These are phyloP conservation scores for Irpex sp. DNA, from an alignment of 1,284 basidiomycete genomes.

Conservation along the genomic window DNA sequence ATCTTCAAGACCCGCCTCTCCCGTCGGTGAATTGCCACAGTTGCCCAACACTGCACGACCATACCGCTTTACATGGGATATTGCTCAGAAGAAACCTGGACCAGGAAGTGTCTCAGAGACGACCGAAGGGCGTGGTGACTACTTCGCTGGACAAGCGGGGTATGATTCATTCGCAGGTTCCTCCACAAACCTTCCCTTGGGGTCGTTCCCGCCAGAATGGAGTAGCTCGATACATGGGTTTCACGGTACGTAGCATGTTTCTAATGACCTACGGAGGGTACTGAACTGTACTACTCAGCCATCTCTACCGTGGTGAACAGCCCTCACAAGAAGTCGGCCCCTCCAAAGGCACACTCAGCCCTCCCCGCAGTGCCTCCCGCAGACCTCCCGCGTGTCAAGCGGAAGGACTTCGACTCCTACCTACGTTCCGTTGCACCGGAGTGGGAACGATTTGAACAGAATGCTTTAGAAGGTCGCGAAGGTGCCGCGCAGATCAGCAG, in stretches of 20 bases:
- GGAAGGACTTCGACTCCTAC: constrained; percentile 86
- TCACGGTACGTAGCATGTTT: constrained; percentile 49
- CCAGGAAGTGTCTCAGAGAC: constrained; percentile 27
- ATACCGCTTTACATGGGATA: constrained; percentile 27
- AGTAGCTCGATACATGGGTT: constrained; percentile 77
- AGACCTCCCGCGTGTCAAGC: constrained; percentile 72
- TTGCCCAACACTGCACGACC: constrained; percentile 18
- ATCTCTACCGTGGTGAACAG: constrained; percentile 82
- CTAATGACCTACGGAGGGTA: not conserved
- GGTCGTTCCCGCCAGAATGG: constrained; percentile 51
- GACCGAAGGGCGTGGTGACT: constrained; percentile 35
- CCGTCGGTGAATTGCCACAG: constrained; percentile 19
- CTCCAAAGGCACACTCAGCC: constrained; percentile 79
- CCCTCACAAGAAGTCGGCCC: constrained; percentile 79
- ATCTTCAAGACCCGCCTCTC: constrained; percentile 18
- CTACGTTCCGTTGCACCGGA: constrained; percentile 70
- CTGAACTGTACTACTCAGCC: constrained; percentile 31
- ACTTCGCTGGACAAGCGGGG: constrained; percentile 41
- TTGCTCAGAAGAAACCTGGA: constrained; percentile 18
- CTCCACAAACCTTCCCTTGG: constrained; percentile 36
- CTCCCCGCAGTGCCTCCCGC: constrained; percentile 71
- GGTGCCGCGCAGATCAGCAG: constrained; percentile 39
- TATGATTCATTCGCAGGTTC: constrained; percentile 33
- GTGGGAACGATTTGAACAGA: constrained; percentile 70
- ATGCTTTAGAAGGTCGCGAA: constrained; percentile 42